Evolutionary conservation across 208 protist genomes (phyloP), one percentile per base, ranked within the genome.

Genomic region (Crithidia thermophila): DNA sequence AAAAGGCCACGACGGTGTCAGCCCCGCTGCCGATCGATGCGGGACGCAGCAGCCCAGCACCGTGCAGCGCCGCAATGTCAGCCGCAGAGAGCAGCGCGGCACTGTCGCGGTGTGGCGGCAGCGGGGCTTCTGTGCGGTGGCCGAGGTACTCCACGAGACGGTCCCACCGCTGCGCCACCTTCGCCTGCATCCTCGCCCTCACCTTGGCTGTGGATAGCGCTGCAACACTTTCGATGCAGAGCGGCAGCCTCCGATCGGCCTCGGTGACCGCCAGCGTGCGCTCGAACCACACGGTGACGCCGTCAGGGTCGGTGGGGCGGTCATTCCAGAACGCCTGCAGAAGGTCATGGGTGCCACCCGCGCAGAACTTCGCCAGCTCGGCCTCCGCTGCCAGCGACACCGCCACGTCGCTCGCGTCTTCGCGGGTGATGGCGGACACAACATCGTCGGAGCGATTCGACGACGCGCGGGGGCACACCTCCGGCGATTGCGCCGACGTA

Each of bases 1-100:
- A 50, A 18, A 64, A 72, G 46, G 66, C 66, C 11, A 72, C 18
- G 5, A 72, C 66, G 20, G 66, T 63, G 37, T 64, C 66, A 1
- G 42, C 20, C 6, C 36, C 56, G 0, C 25, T 16, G 2, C 34
- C 4, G 16, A 21, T 3, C 28, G 46, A 58, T 3, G 13, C 43
- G 20, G 56, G 46, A 7, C 56, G 53, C 34, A 72, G 63, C 13
- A 72, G 55, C 9, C 31, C 25, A 4, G 46, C 66, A n/a, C 37
- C 20, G 6, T 13, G 14, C 5, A 64, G 46, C 18, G 21, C 11
- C 4, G 31, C 36, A 13, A 72, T 21, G 25, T 72, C 66, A 10
- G 31, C 46, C 9, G n/a, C 23, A 10, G 56, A 57, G 3, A 64
- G 56, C 11, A 72, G 52, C n/a, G 56, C 42, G 8, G 66, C 31